Evolutionary conservation across 192 early-diverging fungal genomes (phyloP).

Genomic region (Haplosporangium gracile): DNA sequence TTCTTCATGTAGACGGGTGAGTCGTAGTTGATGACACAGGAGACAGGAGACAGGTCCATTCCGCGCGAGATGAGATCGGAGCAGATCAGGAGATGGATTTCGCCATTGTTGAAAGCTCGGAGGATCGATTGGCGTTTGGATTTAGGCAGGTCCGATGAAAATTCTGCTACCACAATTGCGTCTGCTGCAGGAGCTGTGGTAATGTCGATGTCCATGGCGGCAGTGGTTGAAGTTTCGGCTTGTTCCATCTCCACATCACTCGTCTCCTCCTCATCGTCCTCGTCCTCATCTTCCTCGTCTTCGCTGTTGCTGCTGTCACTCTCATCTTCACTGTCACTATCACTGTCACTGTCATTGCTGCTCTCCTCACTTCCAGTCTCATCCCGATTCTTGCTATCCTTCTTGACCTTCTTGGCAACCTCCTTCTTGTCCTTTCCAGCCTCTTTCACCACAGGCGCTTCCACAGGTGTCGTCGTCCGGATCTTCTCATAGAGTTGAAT

Average conservation of each 20-base stretch:
- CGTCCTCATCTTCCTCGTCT: constrained; percentile 1
- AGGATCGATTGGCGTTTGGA: constrained; percentile 72
- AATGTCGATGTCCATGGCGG: constrained; percentile 10
- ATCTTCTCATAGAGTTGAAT: constrained; percentile 71
- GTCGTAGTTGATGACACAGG: constrained; percentile 90
- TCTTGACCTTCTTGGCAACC: background rate
- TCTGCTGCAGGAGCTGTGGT: background rate
- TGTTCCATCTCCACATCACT: constrained; percentile 48
- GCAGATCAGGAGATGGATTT: constrained; percentile 81
- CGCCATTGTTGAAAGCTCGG: constrained; percentile 74
- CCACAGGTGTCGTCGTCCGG: constrained; percentile 9
- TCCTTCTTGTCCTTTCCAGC: background rate
- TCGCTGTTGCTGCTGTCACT: background rate
- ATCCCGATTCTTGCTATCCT: background rate
- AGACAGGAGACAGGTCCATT: constrained; percentile 86
- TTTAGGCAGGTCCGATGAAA: constrained; percentile 79
- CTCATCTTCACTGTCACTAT: constrained; percentile 4
- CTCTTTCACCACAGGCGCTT: background rate
- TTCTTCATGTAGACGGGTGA: constrained; percentile 83
- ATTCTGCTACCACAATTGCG: constrained; percentile 70
- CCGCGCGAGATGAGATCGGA: constrained; percentile 93
- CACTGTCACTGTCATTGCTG: background rate
- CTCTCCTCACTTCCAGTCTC: background rate
- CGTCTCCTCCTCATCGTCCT: constrained; percentile 5
- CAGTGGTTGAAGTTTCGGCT: constrained; percentile 4